Conservation (phyloP, 2,329 filamentous ascomycete species). For the Diaporthe sp. region DNA sequence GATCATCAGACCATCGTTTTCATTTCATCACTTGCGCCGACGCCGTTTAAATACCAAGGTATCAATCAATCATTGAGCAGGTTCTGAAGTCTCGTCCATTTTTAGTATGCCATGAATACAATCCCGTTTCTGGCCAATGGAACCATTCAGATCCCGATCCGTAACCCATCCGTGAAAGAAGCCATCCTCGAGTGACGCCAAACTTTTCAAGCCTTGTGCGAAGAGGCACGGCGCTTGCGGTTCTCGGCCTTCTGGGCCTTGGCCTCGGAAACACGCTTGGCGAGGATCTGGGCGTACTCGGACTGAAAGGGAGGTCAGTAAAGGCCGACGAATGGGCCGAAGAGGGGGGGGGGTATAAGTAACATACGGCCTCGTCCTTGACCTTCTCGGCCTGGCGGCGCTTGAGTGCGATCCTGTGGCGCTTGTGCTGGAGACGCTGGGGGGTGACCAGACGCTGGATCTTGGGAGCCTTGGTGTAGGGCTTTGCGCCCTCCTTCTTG, state of each 20-base stretch:
- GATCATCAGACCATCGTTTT: slow-evolving; percentile 27
- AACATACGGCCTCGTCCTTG: slow-evolving; percentile 98
- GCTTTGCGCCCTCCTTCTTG: slow-evolving; percentile 96
- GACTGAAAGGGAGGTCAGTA: slow-evolving; percentile 71
- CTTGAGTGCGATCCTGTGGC: slow-evolving; percentile 98
- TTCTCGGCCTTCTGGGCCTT: slow-evolving; percentile 94
- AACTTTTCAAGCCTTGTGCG: slow-evolving; percentile 81
- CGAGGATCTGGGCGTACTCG: slow-evolving; percentile 96
- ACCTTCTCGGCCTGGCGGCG: slow-evolving; percentile 95
- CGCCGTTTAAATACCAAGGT: slow-evolving; percentile 41
- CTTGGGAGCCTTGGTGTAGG: slow-evolving; percentile 99
- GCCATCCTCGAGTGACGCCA: slow-evolving; percentile 51
- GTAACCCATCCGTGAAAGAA: slow-evolving; percentile 52
- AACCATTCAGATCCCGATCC: slow-evolving; percentile 40
- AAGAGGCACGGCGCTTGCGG: slow-evolving; percentile 97
- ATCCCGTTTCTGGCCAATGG: slow-evolving; percentile 41
- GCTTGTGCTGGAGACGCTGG: slow-evolving; percentile 99
- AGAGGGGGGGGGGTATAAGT: not conserved
- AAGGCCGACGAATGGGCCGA: slow-evolving; percentile 44
- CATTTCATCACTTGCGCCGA: slow-evolving; percentile 42
- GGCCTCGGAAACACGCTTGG: slow-evolving; percentile 97
- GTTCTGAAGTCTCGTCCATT: slow-evolving; percentile 44
- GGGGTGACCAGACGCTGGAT: slow-evolving; percentile 99
- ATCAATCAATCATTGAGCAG: slow-evolving; percentile 41
- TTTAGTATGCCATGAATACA: slow-evolving; percentile 49